Evolutionary conservation across 1,284 basidiomycete species (phyloP), one percentile per base, ranked within the genome.

Genomic region (Schizophyllum commune): DNA sequence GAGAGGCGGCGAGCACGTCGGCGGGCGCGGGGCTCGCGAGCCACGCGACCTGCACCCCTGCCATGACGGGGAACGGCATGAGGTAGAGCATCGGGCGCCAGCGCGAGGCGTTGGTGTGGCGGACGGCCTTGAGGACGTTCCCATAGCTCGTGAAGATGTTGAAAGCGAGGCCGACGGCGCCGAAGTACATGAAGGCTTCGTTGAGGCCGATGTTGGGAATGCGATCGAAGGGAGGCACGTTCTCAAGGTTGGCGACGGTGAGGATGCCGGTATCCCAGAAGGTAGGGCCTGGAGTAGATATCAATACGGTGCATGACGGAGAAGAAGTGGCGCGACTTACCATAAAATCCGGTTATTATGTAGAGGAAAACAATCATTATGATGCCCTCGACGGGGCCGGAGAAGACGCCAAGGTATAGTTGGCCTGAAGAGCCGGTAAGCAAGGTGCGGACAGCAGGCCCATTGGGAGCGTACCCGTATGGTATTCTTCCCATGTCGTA

Each of bases 401-500:
- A 96, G 74, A 97, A 98, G 32, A 89, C 85, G n/a, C 93, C 93
- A 17, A 97, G 85, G 76, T 88, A 97, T 5, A 98, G 78, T 64
- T 89, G 87, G 27, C 92, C 92, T 87, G 62, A 1, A 59, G 33
- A 52, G 53, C 32, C 52, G 13, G 61, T 53, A 56, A 47, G 11
- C 19, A 47, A 17, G 5, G 59, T 34, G n/a, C 13, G 5, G 13
- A 56, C 5, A 32, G n/a, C 39, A 52, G 52, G 19, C 15, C 57
- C 21, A 59, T 9, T 17, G 5, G 4, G 32, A 57, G 67, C 76
- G 22, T 58, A 83, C 91, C 91, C 1, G 96, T 99, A 73, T 99
- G 91, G 70, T 92, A 96, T 74, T 99, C 96, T 71, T 99, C 96
- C 96, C 96, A 98, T 4, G 95, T 97, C 0, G 93, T 90, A 53